A percentile compares a stretch with the other conserved stretches of the same genome.
Evolutionary conservation across 1,139 yeast species (phyloP).

Genomic region (Geotrichum aggregatum): DNA sequence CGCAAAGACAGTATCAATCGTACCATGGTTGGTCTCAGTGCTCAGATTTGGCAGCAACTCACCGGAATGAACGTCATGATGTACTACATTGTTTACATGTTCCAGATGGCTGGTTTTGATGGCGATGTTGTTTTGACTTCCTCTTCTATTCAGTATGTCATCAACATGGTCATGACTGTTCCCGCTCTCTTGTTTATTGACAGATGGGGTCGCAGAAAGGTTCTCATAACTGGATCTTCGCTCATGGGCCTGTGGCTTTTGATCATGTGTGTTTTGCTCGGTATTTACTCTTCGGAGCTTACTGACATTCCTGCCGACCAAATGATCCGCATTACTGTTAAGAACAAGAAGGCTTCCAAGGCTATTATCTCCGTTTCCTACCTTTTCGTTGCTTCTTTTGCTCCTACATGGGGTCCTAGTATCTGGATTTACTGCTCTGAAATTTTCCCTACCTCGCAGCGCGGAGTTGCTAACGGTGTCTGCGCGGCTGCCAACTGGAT

Average conservation of each 20-base stretch:
- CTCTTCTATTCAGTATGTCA: constrained; percentile 58
- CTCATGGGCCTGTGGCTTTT: constrained; percentile 46
- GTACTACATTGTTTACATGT: constrained; percentile 42
- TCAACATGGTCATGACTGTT: constrained; percentile 41
- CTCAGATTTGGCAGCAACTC: constrained; percentile 44
- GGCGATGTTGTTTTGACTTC: constrained; percentile 43
- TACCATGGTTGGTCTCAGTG: constrained; percentile 52
- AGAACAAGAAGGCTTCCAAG: constrained; percentile 42
- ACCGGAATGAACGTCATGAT: constrained; percentile 69
- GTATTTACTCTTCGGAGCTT: constrained; percentile 43
- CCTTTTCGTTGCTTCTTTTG: constrained; percentile 61
- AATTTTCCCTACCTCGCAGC: constrained; percentile 57
- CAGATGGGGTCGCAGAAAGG: constrained; percentile 52
- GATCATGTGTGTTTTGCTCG: constrained; percentile 44
- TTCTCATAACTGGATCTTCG: constrained; percentile 41
- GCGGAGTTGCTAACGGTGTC: constrained; percentile 52
- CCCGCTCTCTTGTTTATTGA: constrained; percentile 49
- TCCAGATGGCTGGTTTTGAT: constrained; percentile 40
- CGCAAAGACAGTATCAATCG: constrained; percentile 47
- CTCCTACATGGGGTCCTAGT: constrained; percentile 65
- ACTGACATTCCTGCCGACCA: constrained; percentile 39
- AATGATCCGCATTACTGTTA: constrained; percentile 48
- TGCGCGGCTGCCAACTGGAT: constrained; percentile 61
- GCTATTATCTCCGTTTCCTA: constrained; percentile 57
- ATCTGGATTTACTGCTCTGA: constrained; percentile 56